Evolutionary conservation across 1,284 basidiomycete genomes (phyloP).

Genomic region (Filobasidium uniguttulatum): DNA sequence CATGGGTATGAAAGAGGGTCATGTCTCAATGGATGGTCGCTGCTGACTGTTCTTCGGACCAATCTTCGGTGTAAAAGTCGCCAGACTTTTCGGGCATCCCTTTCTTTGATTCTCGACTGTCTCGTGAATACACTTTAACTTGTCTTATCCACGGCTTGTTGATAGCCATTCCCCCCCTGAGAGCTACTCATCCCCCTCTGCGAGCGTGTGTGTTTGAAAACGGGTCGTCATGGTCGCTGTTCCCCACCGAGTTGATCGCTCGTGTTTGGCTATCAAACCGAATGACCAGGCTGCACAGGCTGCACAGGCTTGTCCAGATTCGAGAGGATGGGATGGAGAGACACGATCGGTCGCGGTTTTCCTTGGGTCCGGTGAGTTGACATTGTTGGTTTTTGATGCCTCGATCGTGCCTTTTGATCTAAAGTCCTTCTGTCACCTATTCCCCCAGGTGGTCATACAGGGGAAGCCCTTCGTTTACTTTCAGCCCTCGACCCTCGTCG

Average conservation of each 20-base stretch:
- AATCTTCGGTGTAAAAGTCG: no score
- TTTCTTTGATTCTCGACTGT: no score
- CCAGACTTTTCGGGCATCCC: no score
- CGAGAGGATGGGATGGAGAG: neutral
- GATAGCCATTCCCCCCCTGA: no score
- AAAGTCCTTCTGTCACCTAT: neutral
- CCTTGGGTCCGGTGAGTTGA: constrained; percentile 9
- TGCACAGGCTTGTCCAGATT: neutral
- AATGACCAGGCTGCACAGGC: neutral
- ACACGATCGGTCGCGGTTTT: constrained; percentile 9
- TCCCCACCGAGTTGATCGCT: neutral
- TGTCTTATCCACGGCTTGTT: no score
- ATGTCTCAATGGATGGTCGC: no score
- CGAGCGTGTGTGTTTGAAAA: neutral
- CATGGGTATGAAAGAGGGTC: no score
- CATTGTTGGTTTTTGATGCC: neutral
- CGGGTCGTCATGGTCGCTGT: neutral
- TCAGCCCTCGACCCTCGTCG: constrained; percentile 59
- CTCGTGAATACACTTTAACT: no score
- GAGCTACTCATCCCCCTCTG: no score
- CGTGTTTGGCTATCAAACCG: neutral
- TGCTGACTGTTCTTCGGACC: no score
- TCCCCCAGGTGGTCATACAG: constrained; percentile 75
- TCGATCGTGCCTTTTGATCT: neutral
- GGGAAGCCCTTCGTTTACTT: constrained; percentile 67